phyloP scores from a whole-genome alignment of 1,284 basidiomycete species.

The Marasmius fiardii region DNA sequence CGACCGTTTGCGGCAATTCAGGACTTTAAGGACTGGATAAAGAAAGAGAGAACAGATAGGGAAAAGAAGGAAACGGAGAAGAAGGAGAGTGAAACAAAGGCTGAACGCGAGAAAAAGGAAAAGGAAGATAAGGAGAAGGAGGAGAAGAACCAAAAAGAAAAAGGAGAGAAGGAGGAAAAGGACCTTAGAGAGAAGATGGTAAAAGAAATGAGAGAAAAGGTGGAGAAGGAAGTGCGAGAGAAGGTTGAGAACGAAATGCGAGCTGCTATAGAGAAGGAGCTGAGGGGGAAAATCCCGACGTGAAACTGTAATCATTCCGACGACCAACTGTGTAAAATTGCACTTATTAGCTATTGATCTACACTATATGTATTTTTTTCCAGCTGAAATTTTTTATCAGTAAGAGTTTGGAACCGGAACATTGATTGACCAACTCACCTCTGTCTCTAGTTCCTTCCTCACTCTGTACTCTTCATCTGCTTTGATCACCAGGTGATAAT shows the following conservation, averaged over 20 bases:
- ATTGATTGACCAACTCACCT: slow-evolving; percentile 46
- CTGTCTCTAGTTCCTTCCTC: slow-evolving; percentile 67
- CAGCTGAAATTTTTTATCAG: slow-evolving; percentile 24
- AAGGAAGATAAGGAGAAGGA: slow-evolving; percentile 7
- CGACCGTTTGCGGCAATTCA: slow-evolving; percentile 55
- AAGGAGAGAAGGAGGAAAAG: slow-evolving; percentile 1
- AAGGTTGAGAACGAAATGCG: background rate
- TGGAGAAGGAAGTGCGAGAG: slow-evolving; percentile 1
- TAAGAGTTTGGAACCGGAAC: slow-evolving; percentile 1
- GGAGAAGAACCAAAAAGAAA: slow-evolving; percentile 4
- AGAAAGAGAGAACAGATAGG: slow-evolving; percentile 26
- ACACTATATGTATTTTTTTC: slow-evolving; percentile 48
- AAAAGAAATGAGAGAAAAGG: slow-evolving; percentile 6
- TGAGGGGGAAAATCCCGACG: background rate
- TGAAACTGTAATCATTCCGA: background rate
- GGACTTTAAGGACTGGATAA: slow-evolving; percentile 44
- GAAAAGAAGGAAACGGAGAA: slow-evolving; percentile 3
- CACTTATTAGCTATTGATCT: slow-evolving; percentile 19
- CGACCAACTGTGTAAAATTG: background rate
- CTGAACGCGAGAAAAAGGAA: background rate
- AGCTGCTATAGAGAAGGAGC: background rate
- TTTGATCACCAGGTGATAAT: slow-evolving; percentile 80
- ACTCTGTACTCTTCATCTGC: slow-evolving; percentile 78
- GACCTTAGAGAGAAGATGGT: slow-evolving; percentile 3
- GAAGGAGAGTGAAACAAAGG: background rate